Percentiles rank a stretch among this genome's conserved stretches.
phyloP scores from a whole-genome alignment of 805 yeast genomes.

The Ogataea saltuana region DNA sequence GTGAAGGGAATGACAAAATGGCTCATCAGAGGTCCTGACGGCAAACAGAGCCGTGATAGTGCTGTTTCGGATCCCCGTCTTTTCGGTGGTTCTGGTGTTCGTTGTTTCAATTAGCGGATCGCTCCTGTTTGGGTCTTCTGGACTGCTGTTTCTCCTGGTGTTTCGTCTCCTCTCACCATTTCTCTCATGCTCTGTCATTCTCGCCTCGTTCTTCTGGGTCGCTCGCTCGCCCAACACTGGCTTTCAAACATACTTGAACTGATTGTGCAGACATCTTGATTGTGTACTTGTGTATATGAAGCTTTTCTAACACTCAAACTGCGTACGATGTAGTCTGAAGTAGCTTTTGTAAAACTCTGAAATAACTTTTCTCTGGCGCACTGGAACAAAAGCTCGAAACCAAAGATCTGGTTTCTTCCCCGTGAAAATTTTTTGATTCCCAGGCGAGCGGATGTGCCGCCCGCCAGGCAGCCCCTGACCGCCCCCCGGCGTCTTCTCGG shows the following conservation, averaged over 20 bases:
- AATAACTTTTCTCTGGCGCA: constrained; percentile 6
- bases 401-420: too few relatives aligned
- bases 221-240: background rate
- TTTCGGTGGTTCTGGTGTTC: too few relatives aligned
- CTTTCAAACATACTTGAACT: constrained; percentile 74
- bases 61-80: too few relatives aligned
- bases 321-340: too few relatives aligned
- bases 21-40: background rate
- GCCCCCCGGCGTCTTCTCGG: background rate
- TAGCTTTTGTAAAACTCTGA: constrained; percentile 2
- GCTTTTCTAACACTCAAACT: constrained; percentile 1
- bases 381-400: too few relatives aligned
- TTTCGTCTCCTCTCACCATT: background rate
- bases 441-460: too few relatives aligned
- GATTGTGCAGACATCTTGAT: constrained; percentile 60
- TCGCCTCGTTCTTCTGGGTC: too few relatives aligned
- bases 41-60: too few relatives aligned
- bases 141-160: background rate
- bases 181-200: background rate
- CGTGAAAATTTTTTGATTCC: constrained; percentile 7
- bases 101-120: too few relatives aligned
- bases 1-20: background rate
- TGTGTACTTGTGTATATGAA: constrained; percentile 5
- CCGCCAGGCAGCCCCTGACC: background rate
- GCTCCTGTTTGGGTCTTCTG: too few relatives aligned